A percentile compares a stretch with the other conserved stretches of the same genome.
phyloP scores from a whole-genome alignment of 177 flowering plant species.

The Vitis hybrid region DNA sequence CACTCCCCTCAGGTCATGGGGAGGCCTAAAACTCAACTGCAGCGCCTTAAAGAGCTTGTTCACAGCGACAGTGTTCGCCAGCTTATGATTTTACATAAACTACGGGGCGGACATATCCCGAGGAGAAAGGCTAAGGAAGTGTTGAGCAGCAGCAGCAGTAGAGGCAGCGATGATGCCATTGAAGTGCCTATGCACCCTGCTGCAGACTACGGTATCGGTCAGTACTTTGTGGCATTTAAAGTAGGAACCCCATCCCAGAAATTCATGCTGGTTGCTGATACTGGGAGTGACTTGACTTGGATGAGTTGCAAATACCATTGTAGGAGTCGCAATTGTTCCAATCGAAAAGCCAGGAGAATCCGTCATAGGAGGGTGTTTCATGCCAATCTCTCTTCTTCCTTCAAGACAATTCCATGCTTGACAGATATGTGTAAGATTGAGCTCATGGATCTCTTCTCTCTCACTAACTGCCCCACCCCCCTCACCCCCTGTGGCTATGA shows the following conservation, averaged over 20 bases:
- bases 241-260: conserved; percentile 62
- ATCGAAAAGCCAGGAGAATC: not conserved
- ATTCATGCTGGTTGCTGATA: conserved; percentile 51
- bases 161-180: not conserved
- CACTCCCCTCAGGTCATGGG: conserved; percentile 10
- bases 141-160: not conserved
- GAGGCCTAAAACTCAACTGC: conserved; percentile 9
- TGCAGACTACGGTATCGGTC: conserved; percentile 40
- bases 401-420: conserved; percentile 41
- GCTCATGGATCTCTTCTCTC: conserved; percentile 39
- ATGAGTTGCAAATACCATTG: conserved; percentile 43
- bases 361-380: conserved; percentile 16
- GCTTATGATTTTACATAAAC: conserved; percentile 21
- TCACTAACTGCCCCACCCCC: conserved; percentile 39
- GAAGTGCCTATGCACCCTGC: conserved; percentile 39
- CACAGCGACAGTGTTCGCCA: conserved; percentile 30
- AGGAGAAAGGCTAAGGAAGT: conserved; percentile 9
- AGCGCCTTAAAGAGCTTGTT: conserved; percentile 31
- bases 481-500: conserved; percentile 45
- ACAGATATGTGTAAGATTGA: conserved; percentile 38
- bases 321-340: not conserved
- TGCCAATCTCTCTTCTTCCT: conserved; percentile 41
- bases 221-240: conserved; percentile 48
- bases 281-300: conserved; percentile 80
- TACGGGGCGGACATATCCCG: not conserved